Evolutionary conservation across 345 rosid species (phyloP), one percentile per base, ranked within the genome.

Genomic region (Lumnitzera littorea): DNA sequence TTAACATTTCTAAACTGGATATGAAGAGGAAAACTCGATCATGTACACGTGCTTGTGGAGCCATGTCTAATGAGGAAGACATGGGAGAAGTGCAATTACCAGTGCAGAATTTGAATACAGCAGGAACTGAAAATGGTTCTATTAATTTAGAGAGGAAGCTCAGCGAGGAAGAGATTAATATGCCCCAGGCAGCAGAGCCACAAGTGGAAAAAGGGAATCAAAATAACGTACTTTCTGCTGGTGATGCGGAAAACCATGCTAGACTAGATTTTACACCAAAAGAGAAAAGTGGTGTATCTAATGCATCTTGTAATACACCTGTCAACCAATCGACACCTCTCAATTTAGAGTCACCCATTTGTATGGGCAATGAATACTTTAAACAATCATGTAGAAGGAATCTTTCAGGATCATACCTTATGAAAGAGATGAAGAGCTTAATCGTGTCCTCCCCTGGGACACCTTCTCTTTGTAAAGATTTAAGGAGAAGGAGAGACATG

Each of bases 401-500:
- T 63, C 74, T 78, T 46, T 71, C 81, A 20, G 78, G 66, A 56
- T 53, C 84, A 36, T 59, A 57, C 41, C 82, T 81, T 43, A 56
- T 61, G 64, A 82, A 64, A 54, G 91, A 87, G 74, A 61, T 76
- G 50, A 79, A 63, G 68, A 76, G 75, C 73, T 70, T 87, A 65
- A 76, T 55, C 62, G 50, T 77, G 59, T 56, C 61, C 43, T 60
- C 48, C 46, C 76, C 56, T 20, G 78, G 69, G 62, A 78, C 80
- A 64, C 14, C 78, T 68, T 69, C 78, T 51, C 71, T 74, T 50
- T 62, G 60, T 25, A 89, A 81, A 72, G 81, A 76, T 67, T 54
- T 63, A 52, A 77, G 96, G 76, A 90, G 80, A 83, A 80, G 89
- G 75, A 87, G 82, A 70, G 95, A 90, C 58, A 75, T 90, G 86